phyloP scores from a whole-genome alignment of 106 monocot species.

The Hemerocallis citrina region DNA sequence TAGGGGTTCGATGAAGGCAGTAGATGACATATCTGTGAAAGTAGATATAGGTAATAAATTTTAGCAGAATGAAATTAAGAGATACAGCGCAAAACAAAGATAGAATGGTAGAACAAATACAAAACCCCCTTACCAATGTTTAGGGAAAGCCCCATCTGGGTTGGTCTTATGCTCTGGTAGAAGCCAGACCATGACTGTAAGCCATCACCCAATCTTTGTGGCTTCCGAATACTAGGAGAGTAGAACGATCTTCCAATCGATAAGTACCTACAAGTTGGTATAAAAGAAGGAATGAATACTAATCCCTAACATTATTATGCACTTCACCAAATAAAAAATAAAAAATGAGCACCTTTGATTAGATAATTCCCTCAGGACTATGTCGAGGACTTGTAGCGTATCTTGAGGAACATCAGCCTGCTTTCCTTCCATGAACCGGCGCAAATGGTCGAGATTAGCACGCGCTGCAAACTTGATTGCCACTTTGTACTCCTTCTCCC shows the following conservation, averaged over 20 bases:
- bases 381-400: slow-evolving; percentile 66
- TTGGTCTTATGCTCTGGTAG: slow-evolving; percentile 90
- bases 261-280: slow-evolving; percentile 36
- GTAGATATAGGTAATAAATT: not conserved
- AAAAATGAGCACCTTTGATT: slow-evolving; percentile 48
- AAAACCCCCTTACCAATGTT: slow-evolving; percentile 65
- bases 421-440: slow-evolving; percentile 57
- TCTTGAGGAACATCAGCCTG: slow-evolving; percentile 66
- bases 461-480: slow-evolving; percentile 77
- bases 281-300: not conserved
- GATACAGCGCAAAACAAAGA: not conserved
- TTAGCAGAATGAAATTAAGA: not conserved
- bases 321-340: not conserved
- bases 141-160: slow-evolving; percentile 91
- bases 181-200: slow-evolving; percentile 89
- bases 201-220: slow-evolving; percentile 75
- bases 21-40: slow-evolving; percentile 73
- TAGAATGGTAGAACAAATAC: not conserved
- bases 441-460: slow-evolving; percentile 59
- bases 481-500: slow-evolving; percentile 66
- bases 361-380: slow-evolving; percentile 68
- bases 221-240: slow-evolving; percentile 75
- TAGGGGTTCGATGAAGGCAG: slow-evolving; percentile 92
- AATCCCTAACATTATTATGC: not conserved
- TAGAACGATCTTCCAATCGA: slow-evolving; percentile 77